Conservation (phyloP, 345 rosid genomes). For the Combretum micranthum region DNA sequence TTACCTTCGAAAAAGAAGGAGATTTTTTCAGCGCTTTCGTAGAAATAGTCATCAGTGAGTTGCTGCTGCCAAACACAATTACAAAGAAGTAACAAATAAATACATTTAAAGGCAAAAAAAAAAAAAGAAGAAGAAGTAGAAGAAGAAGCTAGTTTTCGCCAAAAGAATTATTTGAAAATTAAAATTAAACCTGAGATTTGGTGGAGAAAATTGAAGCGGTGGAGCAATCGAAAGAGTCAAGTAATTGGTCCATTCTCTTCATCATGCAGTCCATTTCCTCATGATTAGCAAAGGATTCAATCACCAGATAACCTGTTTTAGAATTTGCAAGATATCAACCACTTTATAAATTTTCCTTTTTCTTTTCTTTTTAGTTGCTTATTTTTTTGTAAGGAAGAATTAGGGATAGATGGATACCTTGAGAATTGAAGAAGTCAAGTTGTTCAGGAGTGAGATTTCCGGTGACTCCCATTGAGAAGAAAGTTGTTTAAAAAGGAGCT, state of each 20-base stretch:
- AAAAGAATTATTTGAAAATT: not conserved
- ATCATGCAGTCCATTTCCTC: slow-evolving; percentile 54
- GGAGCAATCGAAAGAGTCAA: slow-evolving; percentile 52
- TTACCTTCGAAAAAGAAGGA: slow-evolving; percentile 97
- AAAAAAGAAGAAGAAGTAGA: too few species aligned
- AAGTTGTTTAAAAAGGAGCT: too few species aligned
- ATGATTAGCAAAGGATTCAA: slow-evolving; percentile 63
- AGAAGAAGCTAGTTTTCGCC: not conserved
- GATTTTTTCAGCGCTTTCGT: slow-evolving; percentile 73
- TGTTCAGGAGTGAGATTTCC: slow-evolving; percentile 54
- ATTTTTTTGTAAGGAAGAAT: not conserved
- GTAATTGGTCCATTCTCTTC: slow-evolving; percentile 64
- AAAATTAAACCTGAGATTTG: slow-evolving; percentile 61
- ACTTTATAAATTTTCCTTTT: not conserved
- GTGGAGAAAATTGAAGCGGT: slow-evolving; percentile 83
- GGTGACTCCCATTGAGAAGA: slow-evolving; percentile 37
- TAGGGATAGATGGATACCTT: slow-evolving; percentile 32
- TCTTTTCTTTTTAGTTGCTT: not conserved
- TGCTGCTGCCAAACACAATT: slow-evolving; percentile 28
- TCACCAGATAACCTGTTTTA: slow-evolving; percentile 58
- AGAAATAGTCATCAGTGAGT: slow-evolving; percentile 71
- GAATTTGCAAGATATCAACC: not conserved
- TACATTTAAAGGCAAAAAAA: too few species aligned
- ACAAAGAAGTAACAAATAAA: not conserved
- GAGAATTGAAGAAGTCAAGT: slow-evolving; percentile 50